These are phyloP conservation scores for Pythium rhizo-oryzae DNA, from an alignment of 352 stramenopile genomes.

Conservation along the genomic window DNA sequence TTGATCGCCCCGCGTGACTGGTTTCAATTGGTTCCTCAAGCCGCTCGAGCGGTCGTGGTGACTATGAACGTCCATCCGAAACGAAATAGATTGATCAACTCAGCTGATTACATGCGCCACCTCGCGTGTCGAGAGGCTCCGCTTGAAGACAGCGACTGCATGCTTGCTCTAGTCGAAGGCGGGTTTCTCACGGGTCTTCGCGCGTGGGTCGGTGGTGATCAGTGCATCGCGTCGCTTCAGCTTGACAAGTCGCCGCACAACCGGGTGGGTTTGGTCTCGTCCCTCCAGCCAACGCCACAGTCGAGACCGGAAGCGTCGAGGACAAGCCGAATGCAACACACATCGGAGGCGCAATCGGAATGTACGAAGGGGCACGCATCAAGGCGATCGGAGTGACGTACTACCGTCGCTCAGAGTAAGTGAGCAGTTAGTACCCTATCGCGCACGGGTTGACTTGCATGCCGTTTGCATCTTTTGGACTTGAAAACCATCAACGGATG, in stretches of 20 bases:
- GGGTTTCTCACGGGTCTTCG: background rate
- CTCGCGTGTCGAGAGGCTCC: background rate
- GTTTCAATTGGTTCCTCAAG: background rate
- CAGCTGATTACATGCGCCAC: background rate
- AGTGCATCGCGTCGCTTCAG: constrained; percentile 1
- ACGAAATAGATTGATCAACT: background rate
- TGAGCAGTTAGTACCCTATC: background rate
- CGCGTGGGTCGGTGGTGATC: background rate
- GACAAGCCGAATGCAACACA: constrained; percentile 1
- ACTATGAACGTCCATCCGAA: background rate
- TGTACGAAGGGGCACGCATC: background rate
- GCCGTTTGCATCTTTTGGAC: too few relatives aligned
- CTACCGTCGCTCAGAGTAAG: constrained; percentile 2
- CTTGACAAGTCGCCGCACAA: constrained; percentile 9
- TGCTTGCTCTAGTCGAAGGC: constrained; percentile 2
- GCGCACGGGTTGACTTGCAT: too few relatives aligned
- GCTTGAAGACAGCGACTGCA: background rate
- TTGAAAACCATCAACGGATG: too few relatives aligned
- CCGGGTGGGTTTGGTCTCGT: constrained; percentile 13
- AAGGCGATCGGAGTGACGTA: constrained; percentile 5
- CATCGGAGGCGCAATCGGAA: constrained; percentile 5
- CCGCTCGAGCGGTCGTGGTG: background rate
- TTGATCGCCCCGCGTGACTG: background rate
- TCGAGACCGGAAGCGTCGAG: constrained; percentile 1
- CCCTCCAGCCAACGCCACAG: background rate